These are phyloP conservation scores for Setomelanomma holmii DNA, from an alignment of 2,329 filamentous ascomycete species.

Conservation along the genomic window DNA sequence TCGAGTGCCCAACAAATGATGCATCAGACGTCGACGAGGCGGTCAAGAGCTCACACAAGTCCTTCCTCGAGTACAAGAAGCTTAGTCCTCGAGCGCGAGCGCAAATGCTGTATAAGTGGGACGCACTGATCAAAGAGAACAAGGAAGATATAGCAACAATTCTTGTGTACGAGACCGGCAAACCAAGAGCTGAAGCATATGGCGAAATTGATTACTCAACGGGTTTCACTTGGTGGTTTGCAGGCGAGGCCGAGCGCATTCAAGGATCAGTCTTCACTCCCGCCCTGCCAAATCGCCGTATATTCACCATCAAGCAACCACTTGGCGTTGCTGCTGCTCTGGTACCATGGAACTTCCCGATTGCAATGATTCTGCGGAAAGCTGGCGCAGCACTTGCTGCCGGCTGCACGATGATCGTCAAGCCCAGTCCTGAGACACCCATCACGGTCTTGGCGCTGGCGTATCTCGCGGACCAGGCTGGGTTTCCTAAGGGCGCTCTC, in stretches of 20 bases:
- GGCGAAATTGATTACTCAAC: conserved; percentile 62
- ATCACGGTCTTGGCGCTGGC: conserved; percentile 49
- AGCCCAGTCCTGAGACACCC: conserved; percentile 51
- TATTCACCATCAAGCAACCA: conserved; percentile 77
- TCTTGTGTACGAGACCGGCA: conserved; percentile 66
- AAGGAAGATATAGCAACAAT: conserved; percentile 69
- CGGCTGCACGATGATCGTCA: conserved; percentile 74
- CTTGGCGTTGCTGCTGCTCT: conserved; percentile 72
- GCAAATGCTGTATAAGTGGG: conserved; percentile 70
- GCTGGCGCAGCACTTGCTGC: conserved; percentile 72
- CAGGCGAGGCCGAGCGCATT: conserved; percentile 68
- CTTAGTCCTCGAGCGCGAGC: conserved; percentile 67
- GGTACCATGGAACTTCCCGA: conserved; percentile 76
- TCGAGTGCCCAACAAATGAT: conserved; percentile 55
- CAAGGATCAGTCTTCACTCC: conserved; percentile 67
- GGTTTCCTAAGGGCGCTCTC: conserved; percentile 65
- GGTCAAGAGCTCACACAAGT: conserved; percentile 65
- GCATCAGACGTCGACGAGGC: conserved; percentile 67
- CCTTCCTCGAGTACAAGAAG: conserved; percentile 67
- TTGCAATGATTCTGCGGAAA: conserved; percentile 73
- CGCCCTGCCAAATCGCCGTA: conserved; percentile 67
- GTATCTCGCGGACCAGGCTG: conserved; percentile 49
- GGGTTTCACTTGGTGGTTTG: conserved; percentile 65
- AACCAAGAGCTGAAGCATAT: conserved; percentile 59
- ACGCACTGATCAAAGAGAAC: conserved; percentile 68